These are phyloP conservation scores for Malus hybrid DNA, from an alignment of 331 rosid species.

Conservation along the genomic window DNA sequence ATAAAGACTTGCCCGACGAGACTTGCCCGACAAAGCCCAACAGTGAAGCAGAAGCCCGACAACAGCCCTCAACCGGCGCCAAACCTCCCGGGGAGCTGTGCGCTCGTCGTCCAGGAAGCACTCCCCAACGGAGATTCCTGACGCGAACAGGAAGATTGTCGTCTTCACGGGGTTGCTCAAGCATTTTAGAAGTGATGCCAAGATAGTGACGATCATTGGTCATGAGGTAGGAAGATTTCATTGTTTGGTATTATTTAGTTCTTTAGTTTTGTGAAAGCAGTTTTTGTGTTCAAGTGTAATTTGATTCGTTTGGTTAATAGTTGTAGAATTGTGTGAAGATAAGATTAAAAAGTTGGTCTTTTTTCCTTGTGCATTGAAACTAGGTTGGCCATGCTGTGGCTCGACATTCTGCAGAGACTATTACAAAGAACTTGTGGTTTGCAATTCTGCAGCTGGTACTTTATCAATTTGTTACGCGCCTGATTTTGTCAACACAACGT, in stretches of 20 bases:
- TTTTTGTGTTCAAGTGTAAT: neutral
- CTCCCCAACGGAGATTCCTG: too few relatives aligned
- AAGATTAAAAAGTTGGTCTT: neutral
- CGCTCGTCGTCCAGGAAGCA: too few relatives aligned
- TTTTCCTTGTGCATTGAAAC: conserved; percentile 7
- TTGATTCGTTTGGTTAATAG: neutral
- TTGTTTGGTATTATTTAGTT: neutral
- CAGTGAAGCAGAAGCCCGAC: too few relatives aligned
- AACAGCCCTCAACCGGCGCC: too few relatives aligned
- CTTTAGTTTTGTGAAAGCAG: neutral
- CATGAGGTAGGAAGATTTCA: conserved; percentile 56
- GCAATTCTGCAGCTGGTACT: conserved; percentile 55
- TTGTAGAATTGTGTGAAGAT: neutral
- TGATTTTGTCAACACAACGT: conserved; percentile 64
- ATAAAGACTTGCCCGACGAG: too few relatives aligned
- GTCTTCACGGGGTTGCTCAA: conserved; percentile 74
- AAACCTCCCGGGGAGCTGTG: too few relatives aligned
- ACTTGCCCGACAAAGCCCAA: too few relatives aligned
- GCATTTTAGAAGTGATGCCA: conserved; percentile 57
- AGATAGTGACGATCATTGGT: conserved; percentile 74
- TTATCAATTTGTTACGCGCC: conserved; percentile 50
- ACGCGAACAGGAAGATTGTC: too few relatives aligned
- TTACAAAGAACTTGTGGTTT: conserved; percentile 66
- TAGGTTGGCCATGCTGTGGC: conserved; percentile 90
- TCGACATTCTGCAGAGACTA: conserved; percentile 66